Evolutionary conservation across 1,284 basidiomycete genomes (phyloP), one percentile per base, ranked within the genome.

Genomic region (Sporisorium sorghi): DNA sequence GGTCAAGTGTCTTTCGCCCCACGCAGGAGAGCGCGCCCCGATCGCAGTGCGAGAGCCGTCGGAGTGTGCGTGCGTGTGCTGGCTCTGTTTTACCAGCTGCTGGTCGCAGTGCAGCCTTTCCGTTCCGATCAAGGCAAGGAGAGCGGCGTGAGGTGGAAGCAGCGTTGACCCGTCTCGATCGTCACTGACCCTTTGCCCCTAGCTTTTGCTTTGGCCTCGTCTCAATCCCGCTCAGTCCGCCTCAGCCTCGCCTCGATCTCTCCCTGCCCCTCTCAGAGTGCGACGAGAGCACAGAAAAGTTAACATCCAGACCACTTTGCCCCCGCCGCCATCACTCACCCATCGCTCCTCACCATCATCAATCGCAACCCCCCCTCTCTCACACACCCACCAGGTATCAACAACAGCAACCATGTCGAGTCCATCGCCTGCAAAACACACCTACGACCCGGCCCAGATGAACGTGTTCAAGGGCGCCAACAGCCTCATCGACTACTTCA

Each of bases 391-490:
- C 17, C 50, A 39, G 39, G 5, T 24, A 28, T 33, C 43, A 21
- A 12, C 43, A 7, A 24, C 43, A 17, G 10, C 19, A 48, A 49
- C 28, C 37, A 49, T 48, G 58, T 37, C 44, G 32, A 39, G 42
- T 19, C 37, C 8, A 46, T 15, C 43, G 15, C 33, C 19, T 9
- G 15, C 12, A 15, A n/a, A n/a, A n/a, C 49, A 47, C 11, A 49
- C 43, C 19, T 65, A 71, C 62, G 47, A 58, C n/a, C 53, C 68
- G 11, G 23, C 35, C 19, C 7, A n/a, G 10, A 58, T 47, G 28
- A 67, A 68, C 44, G 73, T 76, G 30, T 76, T 76, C 35, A 44
- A 32, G 10, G 73, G 73, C 17, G 52, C 58, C 21, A 66, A 65
- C 40, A 57, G 58, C 23, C 52, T 76, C 8, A 32, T 64, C 32